phyloP scores from a whole-genome alignment of 305 asterid genomes.

The Rubia occidens region DNA sequence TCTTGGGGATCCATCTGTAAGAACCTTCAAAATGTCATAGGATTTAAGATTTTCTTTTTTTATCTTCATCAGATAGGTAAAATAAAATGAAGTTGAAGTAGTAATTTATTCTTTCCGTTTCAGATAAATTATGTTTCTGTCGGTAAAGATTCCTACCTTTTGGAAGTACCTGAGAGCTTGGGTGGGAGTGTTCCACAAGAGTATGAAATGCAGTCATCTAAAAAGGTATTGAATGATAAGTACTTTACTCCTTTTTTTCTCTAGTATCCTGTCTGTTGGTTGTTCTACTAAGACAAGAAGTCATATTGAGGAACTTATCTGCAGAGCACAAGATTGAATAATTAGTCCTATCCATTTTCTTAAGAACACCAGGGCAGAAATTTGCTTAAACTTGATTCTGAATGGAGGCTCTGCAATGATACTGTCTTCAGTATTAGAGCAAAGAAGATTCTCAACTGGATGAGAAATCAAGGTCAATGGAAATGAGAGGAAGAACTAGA shows the following conservation, averaged over 20 bases:
- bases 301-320: not conserved
- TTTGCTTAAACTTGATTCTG: not conserved
- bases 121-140: conserved; percentile 72
- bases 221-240: conserved; percentile 48
- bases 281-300: not conserved
- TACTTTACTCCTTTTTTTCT: not conserved
- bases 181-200: conserved; percentile 58
- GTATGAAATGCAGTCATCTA: conserved; percentile 77
- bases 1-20: conserved; percentile 83
- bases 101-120: not conserved
- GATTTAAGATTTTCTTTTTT: conserved; percentile 5
- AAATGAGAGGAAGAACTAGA: not conserved
- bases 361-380: not conserved
- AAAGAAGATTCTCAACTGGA: not conserved
- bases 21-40: conserved; percentile 22
- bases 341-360: not conserved
- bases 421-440: not conserved
- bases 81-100: not conserved
- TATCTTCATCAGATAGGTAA: conserved; percentile 7
- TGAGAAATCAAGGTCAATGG: not conserved
- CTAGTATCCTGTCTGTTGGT: not conserved
- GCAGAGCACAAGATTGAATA: not conserved
- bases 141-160: conserved; percentile 83
- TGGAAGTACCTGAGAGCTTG: conserved; percentile 90
- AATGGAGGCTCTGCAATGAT: not conserved